Percentiles rank a stretch among this genome's conserved stretches.
phyloP scores from a whole-genome alignment of 352 stramenopile species.

The Phytopythium oedochilum region DNA sequence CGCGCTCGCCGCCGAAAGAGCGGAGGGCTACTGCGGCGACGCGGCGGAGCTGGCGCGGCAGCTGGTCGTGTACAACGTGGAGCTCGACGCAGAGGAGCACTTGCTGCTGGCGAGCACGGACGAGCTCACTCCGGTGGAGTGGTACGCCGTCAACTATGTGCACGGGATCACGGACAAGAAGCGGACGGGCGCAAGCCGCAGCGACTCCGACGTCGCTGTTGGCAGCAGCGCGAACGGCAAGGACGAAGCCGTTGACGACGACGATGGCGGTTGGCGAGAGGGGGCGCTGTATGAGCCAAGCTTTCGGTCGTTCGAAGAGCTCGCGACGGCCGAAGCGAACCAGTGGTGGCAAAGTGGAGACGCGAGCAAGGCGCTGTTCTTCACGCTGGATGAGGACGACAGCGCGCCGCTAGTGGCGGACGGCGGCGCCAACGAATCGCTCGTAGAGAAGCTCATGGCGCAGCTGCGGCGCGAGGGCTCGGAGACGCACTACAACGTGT shows the following conservation, averaged over 20 bases:
- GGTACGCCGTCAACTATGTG: conserved; percentile 81
- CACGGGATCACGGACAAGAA: conserved; percentile 62
- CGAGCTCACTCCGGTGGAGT: conserved; percentile 79
- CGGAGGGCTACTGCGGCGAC: conserved; percentile 43
- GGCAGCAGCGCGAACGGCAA: conserved; percentile 8
- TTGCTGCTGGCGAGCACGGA: conserved; percentile 79
- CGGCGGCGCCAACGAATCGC: conserved; percentile 9
- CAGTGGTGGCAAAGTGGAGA: conserved; percentile 42
- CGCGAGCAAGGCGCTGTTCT: conserved; percentile 37
- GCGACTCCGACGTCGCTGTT: conserved; percentile 48
- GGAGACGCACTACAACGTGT: conserved; percentile 52
- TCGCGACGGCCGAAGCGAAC: conserved; percentile 25
- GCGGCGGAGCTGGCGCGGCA: conserved; percentile 33
- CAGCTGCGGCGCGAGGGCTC: conserved; percentile 50
- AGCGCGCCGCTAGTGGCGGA: conserved; percentile 7
- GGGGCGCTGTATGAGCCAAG: conserved; percentile 15
- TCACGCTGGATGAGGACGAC: conserved; percentile 10
- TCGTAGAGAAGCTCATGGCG: conserved; percentile 37
- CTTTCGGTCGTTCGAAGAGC: conserved; percentile 39
- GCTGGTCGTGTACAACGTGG: conserved; percentile 54
- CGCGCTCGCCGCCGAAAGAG: conserved; percentile 32
- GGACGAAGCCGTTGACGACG: conserved; percentile 24
- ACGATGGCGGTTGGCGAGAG: conserved; percentile 13
- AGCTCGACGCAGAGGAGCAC: conserved; percentile 79
- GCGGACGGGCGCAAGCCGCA: conserved; percentile 31